Conservation (phyloP, 257 asterid genomes). For the Solanum bulbocastanum region DNA sequence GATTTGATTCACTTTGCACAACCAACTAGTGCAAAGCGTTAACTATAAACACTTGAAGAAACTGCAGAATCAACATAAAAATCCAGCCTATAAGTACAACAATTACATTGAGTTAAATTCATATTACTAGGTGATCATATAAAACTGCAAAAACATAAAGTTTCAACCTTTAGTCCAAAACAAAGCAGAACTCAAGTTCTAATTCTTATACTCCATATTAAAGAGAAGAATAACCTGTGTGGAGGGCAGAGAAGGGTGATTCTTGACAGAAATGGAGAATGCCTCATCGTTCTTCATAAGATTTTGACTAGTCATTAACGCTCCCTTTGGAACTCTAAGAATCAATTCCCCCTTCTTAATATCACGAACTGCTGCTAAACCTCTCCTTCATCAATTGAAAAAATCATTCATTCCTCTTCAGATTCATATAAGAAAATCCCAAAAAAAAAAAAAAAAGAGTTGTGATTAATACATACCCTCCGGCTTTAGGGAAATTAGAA, state of each 20-base stretch:
- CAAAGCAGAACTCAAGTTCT: background rate
- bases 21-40: background rate
- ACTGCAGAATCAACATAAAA: background rate
- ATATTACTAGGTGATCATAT: background rate
- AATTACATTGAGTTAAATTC: background rate
- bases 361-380: conserved; percentile 72
- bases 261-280: conserved; percentile 31
- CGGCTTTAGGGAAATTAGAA: conserved; percentile 68
- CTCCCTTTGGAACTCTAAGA: conserved; percentile 67
- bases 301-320: conserved; percentile 52
- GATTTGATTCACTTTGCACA: background rate
- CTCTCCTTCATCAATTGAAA: conserved; percentile 48
- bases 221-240: conserved; percentile 43
- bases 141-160: background rate
- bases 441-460: background rate
- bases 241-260: conserved; percentile 41
- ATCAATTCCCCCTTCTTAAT: conserved; percentile 66
- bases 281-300: conserved; percentile 29
- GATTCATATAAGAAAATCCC: background rate
- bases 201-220: background rate
- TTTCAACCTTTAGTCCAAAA: background rate
- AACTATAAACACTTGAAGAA: background rate
- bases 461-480: conserved; percentile 47
- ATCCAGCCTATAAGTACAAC: background rate
- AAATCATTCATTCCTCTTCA: background rate